Conservation (phyloP, 108 stramenopile genomes). For the Cyclostephanos invisitatus region DNA sequence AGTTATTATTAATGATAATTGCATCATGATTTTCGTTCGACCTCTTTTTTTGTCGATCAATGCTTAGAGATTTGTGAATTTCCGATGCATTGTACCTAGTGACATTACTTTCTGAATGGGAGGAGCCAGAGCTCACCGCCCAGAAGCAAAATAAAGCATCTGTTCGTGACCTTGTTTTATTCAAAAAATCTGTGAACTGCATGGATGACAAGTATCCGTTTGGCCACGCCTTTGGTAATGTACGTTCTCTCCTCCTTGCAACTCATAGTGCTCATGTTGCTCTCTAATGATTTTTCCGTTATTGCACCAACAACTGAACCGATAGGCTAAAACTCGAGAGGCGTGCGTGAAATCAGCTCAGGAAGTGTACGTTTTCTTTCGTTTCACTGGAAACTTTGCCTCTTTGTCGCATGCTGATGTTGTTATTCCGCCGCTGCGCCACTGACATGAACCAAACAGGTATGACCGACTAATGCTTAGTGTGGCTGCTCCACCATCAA, state of each 20-base stretch:
- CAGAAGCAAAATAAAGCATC: conserved; percentile 38
- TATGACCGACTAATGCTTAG: conserved; percentile 46
- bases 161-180: conserved; percentile 64
- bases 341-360: conserved; percentile 59
- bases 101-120: conserved; percentile 56
- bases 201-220: conserved; percentile 71
- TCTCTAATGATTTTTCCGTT: neutral
- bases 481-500: neutral
- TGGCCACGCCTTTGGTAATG: conserved; percentile 61
- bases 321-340: conserved; percentile 57
- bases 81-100: conserved; percentile 2
- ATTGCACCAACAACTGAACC: neutral
- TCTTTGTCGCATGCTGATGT: no score
- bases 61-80: neutral
- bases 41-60: neutral
- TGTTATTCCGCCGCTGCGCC: neutral
- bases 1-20: neutral
- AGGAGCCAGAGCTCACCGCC: conserved; percentile 53
- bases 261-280: neutral
- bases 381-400: no score
- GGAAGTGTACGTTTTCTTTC: conserved; percentile 34
- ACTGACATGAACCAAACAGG: neutral
- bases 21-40: neutral
- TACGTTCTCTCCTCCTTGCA: conserved; percentile 9
- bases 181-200: conserved; percentile 61